Evolutionary conservation across 2,329 filamentous ascomycete species (phyloP).

Genomic region (Venturia aucupariae): DNA sequence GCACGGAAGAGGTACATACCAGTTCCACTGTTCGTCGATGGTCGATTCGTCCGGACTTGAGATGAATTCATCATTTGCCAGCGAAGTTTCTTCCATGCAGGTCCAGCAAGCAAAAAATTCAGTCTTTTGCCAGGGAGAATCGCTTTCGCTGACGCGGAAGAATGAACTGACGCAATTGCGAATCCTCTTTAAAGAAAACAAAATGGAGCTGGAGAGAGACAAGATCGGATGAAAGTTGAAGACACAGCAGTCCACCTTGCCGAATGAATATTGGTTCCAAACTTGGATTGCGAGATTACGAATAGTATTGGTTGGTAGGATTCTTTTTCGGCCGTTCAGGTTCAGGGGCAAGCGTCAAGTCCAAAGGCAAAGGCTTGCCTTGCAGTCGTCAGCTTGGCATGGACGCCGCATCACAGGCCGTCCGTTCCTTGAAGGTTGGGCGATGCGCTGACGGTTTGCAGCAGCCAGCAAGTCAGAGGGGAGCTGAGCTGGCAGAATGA

Average conservation of each 20-base stretch:
- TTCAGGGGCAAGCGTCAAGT: not conserved
- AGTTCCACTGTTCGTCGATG: not conserved
- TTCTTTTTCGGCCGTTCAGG: conserved; percentile 1
- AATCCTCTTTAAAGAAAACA: not conserved
- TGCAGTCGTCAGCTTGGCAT: not conserved
- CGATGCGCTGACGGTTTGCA: conserved; percentile 3
- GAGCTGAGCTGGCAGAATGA: too few relatives aligned
- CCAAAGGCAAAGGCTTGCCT: too few relatives aligned
- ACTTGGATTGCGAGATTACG: not conserved
- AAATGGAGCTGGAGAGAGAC: not conserved
- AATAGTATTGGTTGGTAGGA: not conserved
- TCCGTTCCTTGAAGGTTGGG: not conserved
- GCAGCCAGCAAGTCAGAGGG: not conserved
- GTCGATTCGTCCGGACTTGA: conserved; percentile 2
- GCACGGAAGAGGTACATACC: not conserved
- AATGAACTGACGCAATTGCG: not conserved
- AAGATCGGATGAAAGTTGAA: not conserved
- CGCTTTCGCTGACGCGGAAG: not conserved
- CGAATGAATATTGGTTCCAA: not conserved
- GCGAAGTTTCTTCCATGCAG: not conserved
- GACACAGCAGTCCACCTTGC: not conserved
- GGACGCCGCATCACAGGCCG: not conserved
- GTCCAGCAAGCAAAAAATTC: not conserved
- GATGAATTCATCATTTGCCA: not conserved
- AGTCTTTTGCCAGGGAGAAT: not conserved